Evolutionary conservation across 805 yeast species (phyloP), one percentile per base, ranked within the genome.

Genomic region (Spathaspora gorwiae): DNA sequence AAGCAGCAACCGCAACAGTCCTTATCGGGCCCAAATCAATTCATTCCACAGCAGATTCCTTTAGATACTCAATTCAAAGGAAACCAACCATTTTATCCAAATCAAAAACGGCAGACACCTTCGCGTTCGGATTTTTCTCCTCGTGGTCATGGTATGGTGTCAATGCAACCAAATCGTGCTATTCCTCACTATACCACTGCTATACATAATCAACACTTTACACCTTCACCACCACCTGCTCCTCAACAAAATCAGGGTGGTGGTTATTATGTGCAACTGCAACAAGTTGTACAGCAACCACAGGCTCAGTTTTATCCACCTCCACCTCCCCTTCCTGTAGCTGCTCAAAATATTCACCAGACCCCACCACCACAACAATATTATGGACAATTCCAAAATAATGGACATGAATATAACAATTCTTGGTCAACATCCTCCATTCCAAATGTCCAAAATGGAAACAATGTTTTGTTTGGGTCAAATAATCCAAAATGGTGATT

Each of bases 211-310:
- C 26, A 26, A 7, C 35, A 42, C 11, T 41, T 37, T 27, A 38
- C 45, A 29, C 45, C 48, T 3, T 43, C 49, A 11, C 45, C 47
- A 2, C 47, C 38, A 12, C 39, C 39, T 11, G 30, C 13, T 24
- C 39, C 29, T n/a, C 42, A 32, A 35, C 48, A 46, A 39, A 33
- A 26, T 13, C 41, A 39, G 15, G 42, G 32, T 12, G 38, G 19
- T 6, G 40, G 27, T 2, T 33, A 35, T 12, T 43, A 39, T 5
- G 29, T n/a, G 9, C 49, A 39, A 34, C 46, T 29, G 13, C 37
- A 37, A 24, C 35, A 36, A 26, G 35, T 9, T 3, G 11, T 24
- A n/a, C 39, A 36, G 39, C 40, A 3, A 26, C 40, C 27, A 30
- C 40, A 30, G 12, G n/a, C 35, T 13, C 40, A 13, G 36, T 30